phyloP scores from a whole-genome alignment of 345 rosid species.

The Rhizophora mangle region DNA sequence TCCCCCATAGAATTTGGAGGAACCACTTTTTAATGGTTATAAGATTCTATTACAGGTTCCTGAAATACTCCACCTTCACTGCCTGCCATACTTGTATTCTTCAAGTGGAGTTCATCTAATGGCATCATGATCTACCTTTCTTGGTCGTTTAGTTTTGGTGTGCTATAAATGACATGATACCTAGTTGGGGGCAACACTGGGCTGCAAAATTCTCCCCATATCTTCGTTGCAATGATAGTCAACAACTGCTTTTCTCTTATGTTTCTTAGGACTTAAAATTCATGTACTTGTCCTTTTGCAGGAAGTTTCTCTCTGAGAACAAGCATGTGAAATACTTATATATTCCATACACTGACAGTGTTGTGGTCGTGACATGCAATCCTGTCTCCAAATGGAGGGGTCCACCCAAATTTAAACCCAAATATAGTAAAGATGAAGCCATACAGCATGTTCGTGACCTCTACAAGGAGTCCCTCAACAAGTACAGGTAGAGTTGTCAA shows the following conservation, averaged over 20 bases:
- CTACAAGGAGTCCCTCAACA: constrained; percentile 58
- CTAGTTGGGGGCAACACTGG: neutral
- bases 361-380: constrained; percentile 90
- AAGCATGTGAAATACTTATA: constrained; percentile 93
- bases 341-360: constrained; percentile 78
- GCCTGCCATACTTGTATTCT: neutral
- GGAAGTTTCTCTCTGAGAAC: constrained; percentile 78
- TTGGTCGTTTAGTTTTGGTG: constrained; percentile 4
- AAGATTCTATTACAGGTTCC: too few relatives aligned
- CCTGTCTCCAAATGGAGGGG: constrained; percentile 89
- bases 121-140: neutral
- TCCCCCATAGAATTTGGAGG: too few relatives aligned
- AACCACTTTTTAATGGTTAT: too few relatives aligned
- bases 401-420: constrained; percentile 73
- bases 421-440: constrained; percentile 70
- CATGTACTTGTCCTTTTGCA: constrained; percentile 28
- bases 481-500: constrained; percentile 57
- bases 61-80: too few relatives aligned
- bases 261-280: constrained; percentile 4
- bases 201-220: neutral
- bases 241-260: neutral
- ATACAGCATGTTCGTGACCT: constrained; percentile 66
- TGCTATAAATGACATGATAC: neutral
- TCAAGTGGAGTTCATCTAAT: neutral
- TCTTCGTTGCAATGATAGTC: neutral